Base-by-base conservation (phyloP, 1,284 basidiomycete species). In the Apiotrichum porosum region DNA sequence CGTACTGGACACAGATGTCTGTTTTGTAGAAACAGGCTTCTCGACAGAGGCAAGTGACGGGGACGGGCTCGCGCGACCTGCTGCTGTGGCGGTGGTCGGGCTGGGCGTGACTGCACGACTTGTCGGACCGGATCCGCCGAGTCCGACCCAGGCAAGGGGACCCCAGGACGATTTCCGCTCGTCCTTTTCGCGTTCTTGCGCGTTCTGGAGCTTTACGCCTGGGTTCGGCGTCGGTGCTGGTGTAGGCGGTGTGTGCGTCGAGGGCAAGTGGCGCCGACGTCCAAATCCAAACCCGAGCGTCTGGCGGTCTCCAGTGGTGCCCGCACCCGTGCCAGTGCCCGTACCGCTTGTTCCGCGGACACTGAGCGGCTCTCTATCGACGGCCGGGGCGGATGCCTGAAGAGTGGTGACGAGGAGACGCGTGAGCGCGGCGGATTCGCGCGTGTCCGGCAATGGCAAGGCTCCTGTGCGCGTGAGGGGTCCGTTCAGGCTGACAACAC, bases 221-320 rank as follows among this genome's bases (percentile, higher is more conserved):
- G 34, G 4, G 4, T 19, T 17, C 18, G 18, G 9, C 34, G 17
- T 17, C 34, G 8, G 12, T 19, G 34, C 34, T 18, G 34, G 8
- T 18, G 18, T 19, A 9, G 18, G 8, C n/a, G 15, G 34, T 4
- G 18, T 12, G 34, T 36, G 15, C 18, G 9, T n/a, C n/a, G n/a
- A n/a, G n/a, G n/a, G n/a, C n/a, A n/a, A n/a, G n/a, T n/a, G 15
- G 9, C 18, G 15, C 18, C 54, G 26, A 45, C 47, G 38, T 4
- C 55, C 44, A 28, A 61, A 40, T 12, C 60, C 57, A n/a, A 61
- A 50, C 0, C 63, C 63, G 5, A 65, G 47, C 8, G 51, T 39
- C 24, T 50, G 51, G 9, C 55, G 40, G n/a, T 38, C 38, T 23
- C 54, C 40, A 12, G 35, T 28, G 4, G 24, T 12, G 33, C 21